A percentile compares a stretch with the other conserved stretches of the same genome.
These are phyloP conservation scores for Lipomyces orientalis DNA, from an alignment of 805 yeast species.

Conservation along the genomic window DNA sequence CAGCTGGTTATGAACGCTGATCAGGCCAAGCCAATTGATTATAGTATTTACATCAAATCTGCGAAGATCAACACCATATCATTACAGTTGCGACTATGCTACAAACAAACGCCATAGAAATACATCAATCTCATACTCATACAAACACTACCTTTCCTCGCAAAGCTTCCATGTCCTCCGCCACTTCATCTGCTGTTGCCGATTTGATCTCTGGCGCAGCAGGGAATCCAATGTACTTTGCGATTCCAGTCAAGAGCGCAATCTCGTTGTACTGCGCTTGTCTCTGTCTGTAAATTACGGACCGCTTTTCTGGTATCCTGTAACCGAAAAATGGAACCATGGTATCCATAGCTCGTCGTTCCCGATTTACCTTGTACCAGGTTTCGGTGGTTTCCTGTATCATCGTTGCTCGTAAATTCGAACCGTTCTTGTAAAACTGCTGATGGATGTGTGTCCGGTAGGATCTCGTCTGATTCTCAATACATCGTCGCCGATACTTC, in stretches of 20 bases:
- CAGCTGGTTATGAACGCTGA: neutral
- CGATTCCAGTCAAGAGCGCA: slow-evolving; percentile 70
- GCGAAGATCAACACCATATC: neutral
- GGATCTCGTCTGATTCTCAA: slow-evolving; percentile 80
- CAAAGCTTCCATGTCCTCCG: slow-evolving; percentile 73
- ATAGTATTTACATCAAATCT: neutral
- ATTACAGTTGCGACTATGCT: neutral
- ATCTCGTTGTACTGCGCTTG: slow-evolving; percentile 71
- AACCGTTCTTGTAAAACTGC: slow-evolving; percentile 55
- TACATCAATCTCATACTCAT: slow-evolving; percentile 7
- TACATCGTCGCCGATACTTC: slow-evolving; percentile 73
- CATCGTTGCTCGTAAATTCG: slow-evolving; percentile 69
- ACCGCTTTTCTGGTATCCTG: slow-evolving; percentile 50
- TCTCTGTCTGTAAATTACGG: slow-evolving; percentile 67
- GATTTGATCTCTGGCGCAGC: slow-evolving; percentile 72
- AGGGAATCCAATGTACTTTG: slow-evolving; percentile 76
- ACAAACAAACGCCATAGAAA: slow-evolving; percentile 7
- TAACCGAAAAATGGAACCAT: slow-evolving; percentile 55
- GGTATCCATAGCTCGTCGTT: slow-evolving; percentile 80
- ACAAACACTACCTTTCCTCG: slow-evolving; percentile 46
- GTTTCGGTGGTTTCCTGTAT: slow-evolving; percentile 75
- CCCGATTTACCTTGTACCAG: slow-evolving; percentile 93
- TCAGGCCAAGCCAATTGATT: neutral
- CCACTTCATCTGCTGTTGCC: slow-evolving; percentile 73
- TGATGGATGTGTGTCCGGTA: slow-evolving; percentile 82